These are phyloP conservation scores for Dendrobium nobile DNA, from an alignment of 106 monocot genomes.

Conservation along the genomic window DNA sequence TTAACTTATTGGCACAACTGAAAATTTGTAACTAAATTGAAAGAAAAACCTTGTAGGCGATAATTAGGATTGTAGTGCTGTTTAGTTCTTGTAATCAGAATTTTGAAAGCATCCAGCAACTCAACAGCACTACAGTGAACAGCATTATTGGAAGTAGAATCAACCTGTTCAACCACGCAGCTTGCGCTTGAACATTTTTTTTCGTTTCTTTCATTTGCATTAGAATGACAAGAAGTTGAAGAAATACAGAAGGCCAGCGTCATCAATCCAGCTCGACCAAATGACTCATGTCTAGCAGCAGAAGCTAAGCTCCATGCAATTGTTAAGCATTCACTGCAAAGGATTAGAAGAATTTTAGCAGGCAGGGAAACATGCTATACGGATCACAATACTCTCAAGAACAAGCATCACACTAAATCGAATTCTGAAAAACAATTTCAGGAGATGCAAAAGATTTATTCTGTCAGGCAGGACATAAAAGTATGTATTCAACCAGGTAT, in stretches of 20 bases:
- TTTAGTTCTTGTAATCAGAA: constrained; percentile 71
- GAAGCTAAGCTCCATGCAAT: constrained; percentile 57
- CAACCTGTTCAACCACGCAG: background rate
- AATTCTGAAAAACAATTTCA: background rate
- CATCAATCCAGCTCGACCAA: constrained; percentile 88
- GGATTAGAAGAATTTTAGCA: constrained; percentile 4
- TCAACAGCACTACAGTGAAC: constrained; percentile 15
- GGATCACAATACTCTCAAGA: background rate
- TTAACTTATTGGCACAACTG: background rate
- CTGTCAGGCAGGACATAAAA: too few relatives aligned
- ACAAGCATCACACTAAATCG: background rate
- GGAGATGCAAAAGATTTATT: too few relatives aligned
- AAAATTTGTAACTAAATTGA: background rate
- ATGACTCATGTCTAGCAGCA: constrained; percentile 50
- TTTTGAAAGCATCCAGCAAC: constrained; percentile 60
- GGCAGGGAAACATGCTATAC: background rate
- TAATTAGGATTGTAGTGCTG: constrained; percentile 94
- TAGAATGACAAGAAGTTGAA: constrained; percentile 42
- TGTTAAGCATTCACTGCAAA: constrained; percentile 42
- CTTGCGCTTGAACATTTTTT: background rate
- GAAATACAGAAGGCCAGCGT: constrained; percentile 71
- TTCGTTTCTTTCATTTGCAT: constrained; percentile 1
- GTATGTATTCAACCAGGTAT: too few relatives aligned
- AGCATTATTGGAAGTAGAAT: constrained; percentile 13
- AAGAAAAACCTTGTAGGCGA: constrained; percentile 62